phyloP scores from a whole-genome alignment of 768 basidiomycete genomes.

The Podaxis rugospora region DNA sequence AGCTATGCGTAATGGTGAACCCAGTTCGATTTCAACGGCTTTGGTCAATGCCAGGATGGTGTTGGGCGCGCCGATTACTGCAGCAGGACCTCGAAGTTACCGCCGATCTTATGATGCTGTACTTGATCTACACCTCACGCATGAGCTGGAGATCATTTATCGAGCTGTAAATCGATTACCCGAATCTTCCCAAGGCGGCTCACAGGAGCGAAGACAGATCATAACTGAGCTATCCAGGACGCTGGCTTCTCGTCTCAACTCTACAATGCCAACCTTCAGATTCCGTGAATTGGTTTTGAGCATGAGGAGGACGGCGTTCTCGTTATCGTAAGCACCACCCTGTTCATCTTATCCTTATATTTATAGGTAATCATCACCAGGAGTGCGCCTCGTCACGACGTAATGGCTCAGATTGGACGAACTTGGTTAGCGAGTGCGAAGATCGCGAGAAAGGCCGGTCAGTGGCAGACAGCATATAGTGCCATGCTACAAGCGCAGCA shows the following conservation, averaged over 20 bases:
- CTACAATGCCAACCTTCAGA: conserved; percentile 83
- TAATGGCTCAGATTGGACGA: conserved; percentile 64
- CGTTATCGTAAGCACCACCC: conserved; percentile 49
- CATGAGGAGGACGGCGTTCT: conserved; percentile 83
- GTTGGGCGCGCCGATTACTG: conserved; percentile 76
- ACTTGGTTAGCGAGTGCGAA: conserved; percentile 95
- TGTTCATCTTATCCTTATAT: neutral
- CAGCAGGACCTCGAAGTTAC: conserved; percentile 79
- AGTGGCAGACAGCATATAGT: conserved; percentile 96
- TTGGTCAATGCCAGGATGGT: conserved; percentile 63
- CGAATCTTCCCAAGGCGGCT: conserved; percentile 31
- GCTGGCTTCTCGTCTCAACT: conserved; percentile 64
- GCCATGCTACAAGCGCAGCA: conserved; percentile 89
- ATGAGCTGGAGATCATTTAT: conserved; percentile 77
- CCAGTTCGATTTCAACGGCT: conserved; percentile 38
- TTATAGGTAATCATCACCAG: conserved; percentile 17
- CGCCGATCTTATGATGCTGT: conserved; percentile 84
- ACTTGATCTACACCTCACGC: conserved; percentile 78
- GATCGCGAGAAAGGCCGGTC: conserved; percentile 91
- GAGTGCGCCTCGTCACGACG: conserved; percentile 29
- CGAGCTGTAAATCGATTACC: conserved; percentile 35
- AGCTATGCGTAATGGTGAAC: conserved; percentile 62
- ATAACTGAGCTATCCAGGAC: conserved; percentile 41
- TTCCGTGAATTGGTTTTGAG: conserved; percentile 85
- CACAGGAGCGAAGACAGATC: conserved; percentile 27